Evolutionary conservation across 257 asterid genomes (phyloP), one percentile per base, ranked within the genome.

Genomic region (Asclepias syriaca): DNA sequence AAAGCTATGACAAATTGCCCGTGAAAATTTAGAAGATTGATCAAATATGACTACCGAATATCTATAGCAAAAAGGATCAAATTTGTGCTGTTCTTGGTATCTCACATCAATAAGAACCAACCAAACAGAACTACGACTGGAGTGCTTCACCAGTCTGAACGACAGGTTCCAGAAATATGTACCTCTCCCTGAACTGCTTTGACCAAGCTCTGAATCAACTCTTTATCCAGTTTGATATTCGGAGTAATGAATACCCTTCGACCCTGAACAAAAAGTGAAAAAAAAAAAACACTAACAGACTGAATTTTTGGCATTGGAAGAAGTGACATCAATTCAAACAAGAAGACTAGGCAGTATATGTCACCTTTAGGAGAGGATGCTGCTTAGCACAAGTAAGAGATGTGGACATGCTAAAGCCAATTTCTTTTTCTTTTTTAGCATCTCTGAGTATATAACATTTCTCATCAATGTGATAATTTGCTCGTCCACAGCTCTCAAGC

Each of bases 401-500:
- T 66, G 72, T 74, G 14, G 84, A 84, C 93, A 89, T 82, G 80
- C 77, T 85, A 81, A 89, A 91, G 58, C 95, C 88, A 65, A 87
- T 74, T 83, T 86, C 89, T 74, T 79, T 91, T 85, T 91, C 97
- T 86, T 83, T 91, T 78, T 81, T 86, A 77, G 83, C 88, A 81
- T 89, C 97, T 84, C 96, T 87, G 69, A 91, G 74, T 48, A 91
- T 91, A 78, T 76, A 87, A 68, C 46, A 77, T 78, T 80, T 86
- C 81, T 86, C 95, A 68, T 85, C 85, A 72, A 91, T 80, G 51
- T 59, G 77, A 79, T 74, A 86, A 54, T 84, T 85, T 64, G 89
- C 89, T 80, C 80, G 94, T 11, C 83, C 81, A 74, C 97, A 91
- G 85, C 85, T 83, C 86, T 89, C 86, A 53, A 91, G 91, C 97